Evolutionary conservation across 2,329 filamentous ascomycete genomes (phyloP).

Genomic region (Zopfia rhizophila): DNA sequence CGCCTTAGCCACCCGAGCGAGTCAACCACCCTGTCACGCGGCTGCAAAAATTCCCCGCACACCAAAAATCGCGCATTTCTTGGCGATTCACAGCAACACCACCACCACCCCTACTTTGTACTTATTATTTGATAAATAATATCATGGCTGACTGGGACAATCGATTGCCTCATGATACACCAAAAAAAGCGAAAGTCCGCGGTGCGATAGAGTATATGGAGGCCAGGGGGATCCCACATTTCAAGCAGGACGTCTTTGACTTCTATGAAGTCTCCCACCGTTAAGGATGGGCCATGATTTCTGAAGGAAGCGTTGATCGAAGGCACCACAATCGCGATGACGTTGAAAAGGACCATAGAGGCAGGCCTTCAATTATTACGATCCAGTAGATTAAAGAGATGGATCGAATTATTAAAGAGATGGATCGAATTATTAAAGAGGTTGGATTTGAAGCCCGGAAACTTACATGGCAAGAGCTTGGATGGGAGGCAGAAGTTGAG

Average conservation of each 20-base stretch:
- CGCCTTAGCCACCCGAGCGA: too few species aligned
- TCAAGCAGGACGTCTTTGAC: conserved; percentile 6
- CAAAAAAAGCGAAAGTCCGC: conserved; percentile 4
- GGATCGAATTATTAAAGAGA: too few species aligned
- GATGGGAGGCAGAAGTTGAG: conserved; percentile 7
- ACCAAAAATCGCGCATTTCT: too few species aligned
- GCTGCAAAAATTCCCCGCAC: too few species aligned
- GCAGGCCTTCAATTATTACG: conserved; percentile 3
- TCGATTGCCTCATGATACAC: conserved; percentile 6
- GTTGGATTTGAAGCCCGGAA: conserved; percentile 10
- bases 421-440: conserved; percentile 15
- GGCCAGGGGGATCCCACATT: not conserved
- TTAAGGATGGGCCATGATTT: conserved; percentile 13
- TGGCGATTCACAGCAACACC: too few species aligned
- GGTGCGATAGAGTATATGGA: conserved; percentile 9
- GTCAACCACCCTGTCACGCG: too few species aligned
- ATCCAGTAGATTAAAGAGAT: conserved; percentile 8
- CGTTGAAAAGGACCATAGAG: conserved; percentile 6
- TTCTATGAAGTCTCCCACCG: conserved; percentile 2
- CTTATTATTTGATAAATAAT: too few species aligned
- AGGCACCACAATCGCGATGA: conserved; percentile 2
- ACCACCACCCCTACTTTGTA: too few species aligned
- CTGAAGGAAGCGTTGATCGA: conserved; percentile 7
- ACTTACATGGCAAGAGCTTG: conserved; percentile 11
- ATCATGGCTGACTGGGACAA: conserved; percentile 3